Conservation (phyloP, 345 rosid genomes). For the Nephelium lappaceum region DNA sequence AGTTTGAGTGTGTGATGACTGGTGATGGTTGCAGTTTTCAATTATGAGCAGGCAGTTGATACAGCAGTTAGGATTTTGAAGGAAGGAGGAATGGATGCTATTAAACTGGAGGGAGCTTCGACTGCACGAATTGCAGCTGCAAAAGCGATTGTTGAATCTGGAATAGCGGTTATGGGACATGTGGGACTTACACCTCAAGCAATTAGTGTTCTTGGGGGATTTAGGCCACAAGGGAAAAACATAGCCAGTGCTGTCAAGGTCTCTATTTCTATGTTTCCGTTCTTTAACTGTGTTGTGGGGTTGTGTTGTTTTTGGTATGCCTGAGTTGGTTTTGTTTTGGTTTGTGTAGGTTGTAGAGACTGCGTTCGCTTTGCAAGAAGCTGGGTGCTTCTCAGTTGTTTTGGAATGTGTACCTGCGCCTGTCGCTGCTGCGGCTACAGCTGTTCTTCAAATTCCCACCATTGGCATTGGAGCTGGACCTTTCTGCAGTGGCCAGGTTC, state of each 20-base stretch:
- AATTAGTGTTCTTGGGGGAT: conserved; percentile 95
- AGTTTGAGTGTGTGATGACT: conserved; percentile 21
- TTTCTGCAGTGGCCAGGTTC: conserved; percentile 94
- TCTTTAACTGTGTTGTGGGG: not conserved
- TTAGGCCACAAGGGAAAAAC: conserved; percentile 88
- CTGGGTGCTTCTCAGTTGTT: conserved; percentile 90
- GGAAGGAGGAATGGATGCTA: conserved; percentile 95
- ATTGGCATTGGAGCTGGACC: conserved; percentile 98
- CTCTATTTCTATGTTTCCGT: not conserved
- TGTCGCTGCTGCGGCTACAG: conserved; percentile 91
- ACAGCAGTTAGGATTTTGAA: conserved; percentile 78
- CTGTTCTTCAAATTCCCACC: conserved; percentile 84
- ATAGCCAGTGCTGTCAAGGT: conserved; percentile 87
- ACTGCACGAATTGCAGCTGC: conserved; percentile 82
- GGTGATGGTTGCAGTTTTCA: conserved; percentile 31
- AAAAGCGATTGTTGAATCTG: conserved; percentile 85
- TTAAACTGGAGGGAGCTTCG: conserved; percentile 91
- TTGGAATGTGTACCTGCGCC: conserved; percentile 89
- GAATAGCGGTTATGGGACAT: conserved; percentile 96
- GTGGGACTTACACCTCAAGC: conserved; percentile 98
- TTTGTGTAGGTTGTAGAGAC: conserved; percentile 83
- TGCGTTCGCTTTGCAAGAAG: conserved; percentile 89
- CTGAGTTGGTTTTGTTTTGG: conserved; percentile 14
- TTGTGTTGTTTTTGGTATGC: not conserved
- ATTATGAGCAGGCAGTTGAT: conserved; percentile 78